Base-by-base conservation (phyloP, 1,284 basidiomycete genomes). In the Sutorius eximius region DNA sequence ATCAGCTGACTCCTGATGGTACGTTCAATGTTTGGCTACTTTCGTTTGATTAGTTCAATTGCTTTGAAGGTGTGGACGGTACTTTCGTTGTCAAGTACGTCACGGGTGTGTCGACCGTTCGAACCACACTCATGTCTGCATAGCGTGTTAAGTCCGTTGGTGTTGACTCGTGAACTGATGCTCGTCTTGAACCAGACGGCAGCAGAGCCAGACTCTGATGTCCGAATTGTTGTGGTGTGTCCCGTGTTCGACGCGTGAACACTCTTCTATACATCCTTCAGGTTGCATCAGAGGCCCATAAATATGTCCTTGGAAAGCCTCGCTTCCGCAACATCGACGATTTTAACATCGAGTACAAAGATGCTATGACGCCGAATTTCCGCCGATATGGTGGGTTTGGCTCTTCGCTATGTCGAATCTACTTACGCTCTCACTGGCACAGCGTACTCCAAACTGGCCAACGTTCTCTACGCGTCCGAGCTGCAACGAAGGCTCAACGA, bases 161-260 rank as follows among this genome's bases (percentile, higher is more conserved):
- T 77, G 3, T 73, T 84, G 46, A 81, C 79, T 3, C 66, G 69
- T n/a, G 70, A 72, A 8, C 71, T 85, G 6, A 72, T 83, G 27
- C 78, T 80, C 0, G 59, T 82, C 10, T 61, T 84, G 27, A 73
- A 72, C 49, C 68, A 72, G 44, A 82, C 82, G 0, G 75, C 78
- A 1, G 61, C 73, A 24, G 63, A 75, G 49, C 71, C 73, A 3
- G 69, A 68, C 33, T 68, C 76, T 0, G 82, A 83, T 56, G 80
- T 82, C 36, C 77, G 82, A 16, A 69, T 84, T 18, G 70, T 83
- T 5, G 73, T 72, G 45, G 82, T 82, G 40, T 46, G 77, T 61
- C 12, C 2, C 18, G 1, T 40, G 22, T n/a, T 10, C 20, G 12
- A 13, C 44, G 15, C 8, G 33, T 42, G 2, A 9, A 9, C 22